Evolutionary conservation across 306 rosid genomes (phyloP), one percentile per base, ranked within the genome.

Genomic region (Adenanthera pavonina): DNA sequence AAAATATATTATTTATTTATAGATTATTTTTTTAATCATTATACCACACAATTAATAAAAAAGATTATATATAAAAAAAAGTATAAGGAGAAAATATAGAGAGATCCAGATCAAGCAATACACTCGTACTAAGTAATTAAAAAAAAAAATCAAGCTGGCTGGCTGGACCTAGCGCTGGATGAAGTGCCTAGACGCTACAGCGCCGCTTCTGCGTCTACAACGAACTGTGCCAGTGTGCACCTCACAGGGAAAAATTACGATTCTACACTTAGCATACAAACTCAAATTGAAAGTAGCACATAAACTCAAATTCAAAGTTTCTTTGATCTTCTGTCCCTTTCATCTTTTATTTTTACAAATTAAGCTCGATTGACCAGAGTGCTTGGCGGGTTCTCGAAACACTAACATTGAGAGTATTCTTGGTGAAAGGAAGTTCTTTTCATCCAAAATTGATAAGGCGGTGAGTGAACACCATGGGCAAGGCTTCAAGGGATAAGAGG

Each of bases 401-500:
- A 59, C 73, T n/a, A 8, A 17, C 19, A 8, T 41, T 19, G 36
- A n/a, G 72, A 17, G 10, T 67, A 40, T 40, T 68, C 17, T n/a
- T 65, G 47, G 25, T 36, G 70, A 16, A n/a, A 67, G 51, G 48
- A 67, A 9, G 9, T 2, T 0, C 35, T 64, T 64, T 17, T 3
- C 0, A 2, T 8, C 41, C 70, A 38, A 38, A 40, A 60, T 25
- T 60, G 7, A 60, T 13, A 30, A 12, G 40, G 67, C 34, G 2
- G 56, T 12, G 1, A 57, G 44, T n/a, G 35, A 56, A 74, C 67
- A 65, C 44, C 69, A 94, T 96, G 99, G 99, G 99, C 54, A 93
- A 88, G 86, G 98, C 99, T 87, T 96, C 99, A 74, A 90, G 98
- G 83, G 99, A 96, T 51, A 93, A 96, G 88, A 89, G 98, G 91